Base-by-base conservation (phyloP, 495 filamentous ascomycete genomes). In the Daldinia decipiens region DNA sequence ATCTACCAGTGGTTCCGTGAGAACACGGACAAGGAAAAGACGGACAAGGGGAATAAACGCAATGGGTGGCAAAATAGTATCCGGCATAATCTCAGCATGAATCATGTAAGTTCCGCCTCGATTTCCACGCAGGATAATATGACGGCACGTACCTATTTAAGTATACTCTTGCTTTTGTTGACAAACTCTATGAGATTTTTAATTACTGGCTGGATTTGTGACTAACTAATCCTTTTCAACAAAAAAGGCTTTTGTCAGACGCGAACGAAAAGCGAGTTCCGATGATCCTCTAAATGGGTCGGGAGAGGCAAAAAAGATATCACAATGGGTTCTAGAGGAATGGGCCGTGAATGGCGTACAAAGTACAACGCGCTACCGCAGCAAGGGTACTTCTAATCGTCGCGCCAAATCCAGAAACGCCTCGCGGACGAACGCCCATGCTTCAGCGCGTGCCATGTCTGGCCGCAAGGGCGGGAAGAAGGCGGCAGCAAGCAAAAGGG, bases 81-180 rank as follows among this genome's bases (percentile, higher is more conserved):
- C 60, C 89, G 95, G 6, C 95, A 99, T 74, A 99, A 99, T 73
- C 82, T 99, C 0, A 97, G 93, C 12, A 99, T 99, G 95, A 99
- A 99, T 74, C 85, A 83, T 43, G 95, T 98, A 86, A 79, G 92
- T 86, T 62, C 36, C 39, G 15, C 12, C 34, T 12, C 31, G 12
- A 47, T 11, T 19, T 68, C 59, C 50, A 69, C 57, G 19, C 52
- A 47, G 24, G 21, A 47, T 40, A 36, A 15, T 38, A 27, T 12
- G 11, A 36, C 29, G 12, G 11, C 21, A 31, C 29, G n/a, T 50
- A 27, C 54, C 9, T 57, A 32, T 4, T 8, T 36, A 19, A 17
- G 12, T 38, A 19, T 56, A 56, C 26, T 36, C 31, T 59, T 59
- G 56, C 34, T 36, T 36, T 2, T 13, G 11, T 0, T 36, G 12